These are phyloP conservation scores for Camelina hispida DNA, from an alignment of 345 rosid genomes.

Conservation along the genomic window DNA sequence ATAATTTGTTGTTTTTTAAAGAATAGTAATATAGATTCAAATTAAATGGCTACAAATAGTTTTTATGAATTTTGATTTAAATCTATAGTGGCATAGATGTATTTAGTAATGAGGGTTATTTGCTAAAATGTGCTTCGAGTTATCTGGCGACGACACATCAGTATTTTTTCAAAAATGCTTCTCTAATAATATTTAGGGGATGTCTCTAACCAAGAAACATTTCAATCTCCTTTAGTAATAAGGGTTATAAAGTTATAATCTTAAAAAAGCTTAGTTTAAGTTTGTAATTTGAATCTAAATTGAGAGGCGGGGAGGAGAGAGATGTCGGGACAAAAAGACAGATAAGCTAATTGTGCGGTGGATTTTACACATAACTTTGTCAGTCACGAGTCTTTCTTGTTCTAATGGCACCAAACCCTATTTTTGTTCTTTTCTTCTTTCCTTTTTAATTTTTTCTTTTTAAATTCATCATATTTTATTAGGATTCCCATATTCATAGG, in stretches of 20 bases:
- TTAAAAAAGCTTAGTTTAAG: neutral
- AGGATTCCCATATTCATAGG: slow-evolving; percentile 34
- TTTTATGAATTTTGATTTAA: no score
- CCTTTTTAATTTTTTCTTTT: neutral
- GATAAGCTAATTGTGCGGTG: slow-evolving; percentile 47
- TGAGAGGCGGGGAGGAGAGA: slow-evolving; percentile 7
- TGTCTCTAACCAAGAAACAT: slow-evolving; percentile 27
- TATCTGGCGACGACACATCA: no score
- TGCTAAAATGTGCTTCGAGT: no score
- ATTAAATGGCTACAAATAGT: no score
- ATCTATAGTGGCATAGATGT: no score
- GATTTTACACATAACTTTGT: slow-evolving; percentile 36
- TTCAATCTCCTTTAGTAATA: neutral
- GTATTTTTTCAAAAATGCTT: no score
- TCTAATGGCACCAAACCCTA: slow-evolving; percentile 46
- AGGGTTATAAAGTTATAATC: neutral
- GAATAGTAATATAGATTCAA: no score
- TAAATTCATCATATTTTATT: slow-evolving; percentile 16
- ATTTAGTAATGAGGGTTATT: no score
- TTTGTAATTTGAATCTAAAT: slow-evolving; percentile 28
- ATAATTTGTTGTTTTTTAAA: no score
- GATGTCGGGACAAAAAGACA: slow-evolving; percentile 40
- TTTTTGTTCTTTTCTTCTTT: slow-evolving; percentile 41
- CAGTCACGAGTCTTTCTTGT: slow-evolving; percentile 51
- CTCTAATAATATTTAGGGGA: no score